Percentiles rank a stretch among this genome's conserved stretches.
These are phyloP conservation scores for Nadsonia starkeyi-henricii DNA, from an alignment of 1,139 yeast species.

Conservation along the genomic window DNA sequence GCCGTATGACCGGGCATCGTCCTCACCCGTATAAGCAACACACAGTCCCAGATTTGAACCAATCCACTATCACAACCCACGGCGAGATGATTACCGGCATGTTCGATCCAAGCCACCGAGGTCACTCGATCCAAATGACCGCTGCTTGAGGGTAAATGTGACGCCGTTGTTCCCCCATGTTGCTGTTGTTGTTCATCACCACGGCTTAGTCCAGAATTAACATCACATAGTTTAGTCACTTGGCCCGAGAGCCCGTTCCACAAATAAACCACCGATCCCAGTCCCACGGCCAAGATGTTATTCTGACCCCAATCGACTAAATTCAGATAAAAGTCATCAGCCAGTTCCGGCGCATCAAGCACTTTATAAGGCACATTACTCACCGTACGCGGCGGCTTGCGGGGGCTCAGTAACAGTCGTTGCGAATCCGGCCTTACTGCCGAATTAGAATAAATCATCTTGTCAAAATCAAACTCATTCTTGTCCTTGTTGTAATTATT, in stretches of 20 bases:
- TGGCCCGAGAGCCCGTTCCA: conserved; percentile 86
- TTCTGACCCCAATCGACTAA: conserved; percentile 93
- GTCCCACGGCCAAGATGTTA: conserved; percentile 79
- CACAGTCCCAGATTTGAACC: conserved; percentile 93
- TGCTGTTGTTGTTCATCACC: too few species aligned
- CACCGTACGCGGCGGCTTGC: conserved; percentile 62
- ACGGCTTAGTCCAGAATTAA: conserved; percentile 36
- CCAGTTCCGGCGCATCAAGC: conserved; percentile 88
- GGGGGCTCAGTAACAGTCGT: conserved; percentile 62
- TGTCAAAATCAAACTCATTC: too few species aligned
- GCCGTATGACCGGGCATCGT: conserved; percentile 86
- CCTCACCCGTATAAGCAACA: conserved; percentile 68
- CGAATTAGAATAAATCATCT: conserved; percentile 50
- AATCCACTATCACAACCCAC: conserved; percentile 78
- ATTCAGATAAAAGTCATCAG: conserved; percentile 87
- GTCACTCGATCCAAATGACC: conserved; percentile 45
- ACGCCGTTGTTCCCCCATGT: too few species aligned
- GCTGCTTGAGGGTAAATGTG: too few species aligned
- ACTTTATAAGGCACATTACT: conserved; percentile 85
- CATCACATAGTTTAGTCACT: conserved; percentile 67
- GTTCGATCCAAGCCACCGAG: conserved; percentile 70
- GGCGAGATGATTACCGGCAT: conserved; percentile 74
- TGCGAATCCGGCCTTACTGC: conserved; percentile 89
- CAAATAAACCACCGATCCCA: conserved; percentile 74
- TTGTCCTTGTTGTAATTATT: too few species aligned